These are phyloP conservation scores for Apophysomyces sp. DNA, from an alignment of 371 early-diverging fungal species.

Conservation along the genomic window DNA sequence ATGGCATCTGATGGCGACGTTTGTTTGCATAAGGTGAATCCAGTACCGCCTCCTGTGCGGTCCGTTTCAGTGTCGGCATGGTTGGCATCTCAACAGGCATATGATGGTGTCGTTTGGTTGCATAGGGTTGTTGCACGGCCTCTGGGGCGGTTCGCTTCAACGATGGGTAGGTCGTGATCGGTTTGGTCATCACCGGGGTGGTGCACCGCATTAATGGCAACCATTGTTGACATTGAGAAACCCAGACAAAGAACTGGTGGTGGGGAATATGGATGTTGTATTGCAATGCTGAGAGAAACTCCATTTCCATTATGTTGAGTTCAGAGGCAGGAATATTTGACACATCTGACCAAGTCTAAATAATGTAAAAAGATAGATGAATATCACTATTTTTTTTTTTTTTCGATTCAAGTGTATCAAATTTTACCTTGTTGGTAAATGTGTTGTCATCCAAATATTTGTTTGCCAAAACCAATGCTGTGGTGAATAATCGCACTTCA, in stretches of 20 bases:
- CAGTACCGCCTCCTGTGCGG: slow-evolving; percentile 4
- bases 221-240: slow-evolving; percentile 33
- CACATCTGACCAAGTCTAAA: slow-evolving; percentile 72
- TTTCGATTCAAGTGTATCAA: no score
- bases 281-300: slow-evolving; percentile 62
- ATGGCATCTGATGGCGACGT: slow-evolving; percentile 1
- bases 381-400: background rate
- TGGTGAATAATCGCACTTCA: slow-evolving; percentile 61
- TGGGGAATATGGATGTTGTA: slow-evolving; percentile 33
- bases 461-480: slow-evolving; percentile 60
- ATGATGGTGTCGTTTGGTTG: slow-evolving; percentile 1
- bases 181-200: background rate
- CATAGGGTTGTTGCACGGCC: background rate
- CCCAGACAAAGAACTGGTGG: slow-evolving; percentile 31
- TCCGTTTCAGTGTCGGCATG: slow-evolving; percentile 1
- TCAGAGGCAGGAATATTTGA: slow-evolving; percentile 58
- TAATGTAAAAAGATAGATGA: background rate
- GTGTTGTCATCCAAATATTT: slow-evolving; percentile 71
- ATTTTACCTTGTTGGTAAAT: slow-evolving; percentile 54
- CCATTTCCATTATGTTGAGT: slow-evolving; percentile 70
- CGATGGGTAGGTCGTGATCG: background rate
- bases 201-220: slow-evolving; percentile 3
- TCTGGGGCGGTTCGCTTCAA: background rate
- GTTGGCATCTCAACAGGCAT: slow-evolving; percentile 1
- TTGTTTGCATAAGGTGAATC: background rate